phyloP scores from a whole-genome alignment of 2,329 filamentous ascomycete genomes.

The Colletotrichum ledebouriae region DNA sequence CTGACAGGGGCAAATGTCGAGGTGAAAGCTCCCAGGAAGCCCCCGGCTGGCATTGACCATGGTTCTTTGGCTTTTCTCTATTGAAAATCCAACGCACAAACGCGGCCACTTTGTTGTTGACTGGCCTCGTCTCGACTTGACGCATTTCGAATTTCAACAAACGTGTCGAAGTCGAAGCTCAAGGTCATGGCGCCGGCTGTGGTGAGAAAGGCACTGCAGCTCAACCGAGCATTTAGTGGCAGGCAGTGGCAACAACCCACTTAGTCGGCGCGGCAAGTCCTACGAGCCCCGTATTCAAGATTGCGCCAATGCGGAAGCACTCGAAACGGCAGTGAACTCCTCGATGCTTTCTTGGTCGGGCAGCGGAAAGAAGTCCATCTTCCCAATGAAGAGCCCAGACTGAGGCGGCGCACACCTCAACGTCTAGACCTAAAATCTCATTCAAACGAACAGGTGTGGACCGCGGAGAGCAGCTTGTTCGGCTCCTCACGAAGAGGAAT shows the following conservation, averaged over 20 bases:
- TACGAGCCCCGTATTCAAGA: conserved; percentile 34
- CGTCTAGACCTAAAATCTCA: not conserved
- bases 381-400: not conserved
- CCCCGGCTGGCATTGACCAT: not conserved
- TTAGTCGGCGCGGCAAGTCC: conserved; percentile 32
- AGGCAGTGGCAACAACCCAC: conserved; percentile 18
- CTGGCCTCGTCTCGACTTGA: not conserved
- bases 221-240: not conserved
- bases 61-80: not conserved
- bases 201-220: not conserved
- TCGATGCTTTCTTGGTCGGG: conserved; percentile 11
- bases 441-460: conserved; percentile 21
- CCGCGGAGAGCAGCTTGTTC: not conserved
- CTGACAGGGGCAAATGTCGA: not conserved
- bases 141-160: not conserved
- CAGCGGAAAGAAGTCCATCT: conserved; percentile 5
- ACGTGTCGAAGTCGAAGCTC: not conserved
- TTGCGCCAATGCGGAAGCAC: conserved; percentile 13
- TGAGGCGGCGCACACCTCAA: not conserved
- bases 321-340: conserved; percentile 28
- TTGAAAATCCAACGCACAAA: not conserved
- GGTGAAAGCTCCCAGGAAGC: not conserved
- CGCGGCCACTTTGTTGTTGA: conserved; percentile 12
- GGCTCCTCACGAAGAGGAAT: conserved; percentile 23
- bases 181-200: not conserved